phyloP scores from a whole-genome alignment of 129 eudicot species.

The Lonicera japonica region DNA sequence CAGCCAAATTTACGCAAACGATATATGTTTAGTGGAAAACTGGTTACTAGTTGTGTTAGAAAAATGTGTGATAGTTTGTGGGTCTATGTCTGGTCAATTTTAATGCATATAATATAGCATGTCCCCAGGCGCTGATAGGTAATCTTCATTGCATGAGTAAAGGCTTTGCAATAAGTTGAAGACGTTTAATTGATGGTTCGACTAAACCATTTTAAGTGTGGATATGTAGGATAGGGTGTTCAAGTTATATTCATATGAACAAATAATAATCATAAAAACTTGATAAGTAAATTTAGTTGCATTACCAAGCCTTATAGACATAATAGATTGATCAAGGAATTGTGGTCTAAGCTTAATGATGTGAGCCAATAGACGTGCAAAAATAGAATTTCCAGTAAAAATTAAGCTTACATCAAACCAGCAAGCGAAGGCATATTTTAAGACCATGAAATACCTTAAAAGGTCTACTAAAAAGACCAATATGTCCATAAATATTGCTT shows the following conservation, averaged over 20 bases:
- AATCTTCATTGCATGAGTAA: neutral
- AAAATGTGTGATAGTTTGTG: neutral
- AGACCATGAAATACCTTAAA: neutral
- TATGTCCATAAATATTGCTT: neutral
- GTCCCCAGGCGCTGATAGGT: neutral
- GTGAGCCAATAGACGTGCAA: neutral
- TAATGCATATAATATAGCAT: neutral
- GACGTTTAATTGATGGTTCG: neutral
- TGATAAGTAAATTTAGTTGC: neutral
- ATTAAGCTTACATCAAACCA: neutral
- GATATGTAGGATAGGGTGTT: neutral
- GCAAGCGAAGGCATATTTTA: neutral
- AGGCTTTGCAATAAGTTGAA: neutral
- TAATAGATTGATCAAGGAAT: neutral
- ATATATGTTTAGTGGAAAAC: neutral
- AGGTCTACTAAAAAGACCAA: neutral
- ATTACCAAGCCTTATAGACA: neutral
- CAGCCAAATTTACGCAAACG: neutral
- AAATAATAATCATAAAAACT: neutral
- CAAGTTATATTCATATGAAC: neutral
- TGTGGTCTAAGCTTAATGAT: neutral
- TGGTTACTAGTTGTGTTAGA: neutral
- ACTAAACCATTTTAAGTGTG: constrained; percentile 1
- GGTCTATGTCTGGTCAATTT: neutral
- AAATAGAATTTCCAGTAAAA: neutral